Percentiles rank a stretch among this genome's conserved stretches.
These are phyloP conservation scores for Tuber borchii DNA, from an alignment of 495 filamentous ascomycete species.

Conservation along the genomic window DNA sequence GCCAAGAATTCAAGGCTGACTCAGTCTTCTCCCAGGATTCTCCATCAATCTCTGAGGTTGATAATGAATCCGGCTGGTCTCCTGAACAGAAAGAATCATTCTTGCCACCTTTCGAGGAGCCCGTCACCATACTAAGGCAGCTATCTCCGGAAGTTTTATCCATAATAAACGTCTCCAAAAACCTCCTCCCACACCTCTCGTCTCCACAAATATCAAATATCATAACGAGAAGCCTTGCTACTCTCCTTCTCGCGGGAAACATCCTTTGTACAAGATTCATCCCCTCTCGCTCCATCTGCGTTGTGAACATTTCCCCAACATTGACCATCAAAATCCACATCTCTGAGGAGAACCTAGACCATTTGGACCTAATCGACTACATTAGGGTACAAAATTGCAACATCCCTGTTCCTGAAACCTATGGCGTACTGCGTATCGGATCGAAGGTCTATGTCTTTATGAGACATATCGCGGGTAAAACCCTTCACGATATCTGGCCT, in stretches of 20 bases:
- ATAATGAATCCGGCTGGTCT: neutral
- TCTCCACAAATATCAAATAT: neutral
- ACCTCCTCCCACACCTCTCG: neutral
- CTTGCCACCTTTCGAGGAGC: neutral
- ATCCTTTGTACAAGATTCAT: neutral
- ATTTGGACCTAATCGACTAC: constrained; percentile 8
- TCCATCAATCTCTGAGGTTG: neutral
- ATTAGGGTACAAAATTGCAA: constrained; percentile 7
- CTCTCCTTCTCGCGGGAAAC: neutral
- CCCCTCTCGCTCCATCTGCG: neutral
- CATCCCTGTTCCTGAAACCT: constrained; percentile 16
- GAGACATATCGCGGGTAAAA: constrained; percentile 1
- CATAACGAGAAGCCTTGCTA: neutral
- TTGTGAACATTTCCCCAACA: neutral
- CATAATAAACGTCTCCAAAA: neutral
- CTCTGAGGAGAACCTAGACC: constrained; percentile 7
- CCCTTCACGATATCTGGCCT: constrained; percentile 11
- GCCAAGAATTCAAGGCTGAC: neutral
- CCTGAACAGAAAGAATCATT: neutral
- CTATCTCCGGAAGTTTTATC: neutral
- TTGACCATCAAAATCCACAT: neutral
- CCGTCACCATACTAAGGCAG: neutral
- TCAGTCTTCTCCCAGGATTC: neutral
- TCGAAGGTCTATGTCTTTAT: constrained; percentile 14
- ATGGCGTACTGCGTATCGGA: constrained; percentile 12